Percentiles rank a stretch among this genome's conserved stretches.
Evolutionary conservation across 2,329 filamentous ascomycete genomes (phyloP).

Genomic region (Botrytis byssoidea): DNA sequence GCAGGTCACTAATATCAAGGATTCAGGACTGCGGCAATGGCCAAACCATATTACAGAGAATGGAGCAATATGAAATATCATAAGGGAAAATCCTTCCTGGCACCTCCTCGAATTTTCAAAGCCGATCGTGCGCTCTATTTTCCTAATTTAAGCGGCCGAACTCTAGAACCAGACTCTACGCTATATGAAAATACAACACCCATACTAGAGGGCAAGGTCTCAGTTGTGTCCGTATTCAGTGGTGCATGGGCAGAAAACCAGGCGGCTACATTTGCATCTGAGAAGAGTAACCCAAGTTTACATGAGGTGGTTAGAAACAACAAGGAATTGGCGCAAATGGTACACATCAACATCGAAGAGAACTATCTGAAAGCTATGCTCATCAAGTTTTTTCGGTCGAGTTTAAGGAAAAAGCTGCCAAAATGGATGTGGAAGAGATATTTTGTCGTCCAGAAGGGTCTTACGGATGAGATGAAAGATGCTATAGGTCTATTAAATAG

Average conservation of each 20-base stretch:
- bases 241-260: slow-evolving; percentile 85
- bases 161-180: slow-evolving; percentile 57
- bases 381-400: slow-evolving; percentile 55
- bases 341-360: slow-evolving; percentile 88
- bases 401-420: slow-evolving; percentile 50
- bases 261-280: slow-evolving; percentile 66
- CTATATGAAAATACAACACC: slow-evolving; percentile 67
- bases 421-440: slow-evolving; percentile 58
- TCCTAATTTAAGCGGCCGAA: slow-evolving; percentile 83
- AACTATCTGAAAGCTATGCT: slow-evolving; percentile 66
- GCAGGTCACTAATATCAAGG: slow-evolving; percentile 17
- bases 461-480: slow-evolving; percentile 61
- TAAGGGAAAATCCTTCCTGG: slow-evolving; percentile 88
- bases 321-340: slow-evolving; percentile 62
- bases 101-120: slow-evolving; percentile 81
- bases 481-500: slow-evolving; percentile 74
- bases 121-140: slow-evolving; percentile 83
- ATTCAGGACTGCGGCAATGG: slow-evolving; percentile 67
- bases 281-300: slow-evolving; percentile 66
- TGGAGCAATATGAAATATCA: slow-evolving; percentile 81
- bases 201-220: slow-evolving; percentile 68
- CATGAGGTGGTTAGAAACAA: slow-evolving; percentile 57
- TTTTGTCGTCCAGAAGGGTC: slow-evolving; percentile 57
- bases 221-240: slow-evolving; percentile 78
- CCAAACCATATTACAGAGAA: slow-evolving; percentile 92